Evolutionary conservation across 805 yeast genomes (phyloP).

Genomic region (Cyberlindnera maclurae): DNA sequence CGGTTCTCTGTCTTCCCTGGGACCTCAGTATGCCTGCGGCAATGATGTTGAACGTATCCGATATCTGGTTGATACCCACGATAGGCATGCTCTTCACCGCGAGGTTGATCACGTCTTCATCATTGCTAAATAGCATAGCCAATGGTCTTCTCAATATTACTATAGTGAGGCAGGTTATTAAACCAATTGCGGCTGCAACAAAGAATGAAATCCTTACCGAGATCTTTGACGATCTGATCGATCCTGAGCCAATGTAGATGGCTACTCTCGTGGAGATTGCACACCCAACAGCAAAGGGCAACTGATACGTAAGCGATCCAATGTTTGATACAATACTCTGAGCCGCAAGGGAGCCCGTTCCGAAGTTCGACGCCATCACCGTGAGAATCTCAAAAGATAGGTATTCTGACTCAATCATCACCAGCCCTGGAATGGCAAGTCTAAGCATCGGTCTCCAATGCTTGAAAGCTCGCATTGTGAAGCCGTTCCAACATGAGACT

Average conservation of each 20-base stretch:
- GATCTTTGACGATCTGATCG: slow-evolving; percentile 37
- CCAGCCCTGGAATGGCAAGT: slow-evolving; percentile 64
- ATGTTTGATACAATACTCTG: slow-evolving; percentile 44
- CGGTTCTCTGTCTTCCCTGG: slow-evolving; percentile 67
- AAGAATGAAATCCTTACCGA: slow-evolving; percentile 36
- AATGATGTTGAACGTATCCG: slow-evolving; percentile 65
- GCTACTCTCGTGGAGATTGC: slow-evolving; percentile 71
- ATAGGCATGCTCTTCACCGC: slow-evolving; percentile 56
- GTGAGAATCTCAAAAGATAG: slow-evolving; percentile 70
- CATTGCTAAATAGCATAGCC: slow-evolving; percentile 54
- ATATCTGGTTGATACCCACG: slow-evolving; percentile 56
- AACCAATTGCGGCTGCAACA: slow-evolving; percentile 45
- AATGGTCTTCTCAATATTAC: slow-evolving; percentile 40
- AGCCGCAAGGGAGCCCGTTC: slow-evolving; percentile 44
- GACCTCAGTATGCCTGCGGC: slow-evolving; percentile 72
- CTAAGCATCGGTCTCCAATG: slow-evolving; percentile 54
- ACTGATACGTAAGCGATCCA: slow-evolving; percentile 58
- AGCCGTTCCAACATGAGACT: slow-evolving; percentile 64
- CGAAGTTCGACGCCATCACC: slow-evolving; percentile 47
- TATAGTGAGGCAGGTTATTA: slow-evolving; percentile 40
- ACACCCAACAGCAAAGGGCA: slow-evolving; percentile 68
- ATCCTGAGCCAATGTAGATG: slow-evolving; percentile 55
- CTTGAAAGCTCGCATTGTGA: slow-evolving; percentile 37
- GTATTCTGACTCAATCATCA: slow-evolving; percentile 73
- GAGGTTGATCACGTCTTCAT: slow-evolving; percentile 45